Conservation (phyloP, 2,329 filamentous ascomycete species). For the Fusarium zealandicum region DNA sequence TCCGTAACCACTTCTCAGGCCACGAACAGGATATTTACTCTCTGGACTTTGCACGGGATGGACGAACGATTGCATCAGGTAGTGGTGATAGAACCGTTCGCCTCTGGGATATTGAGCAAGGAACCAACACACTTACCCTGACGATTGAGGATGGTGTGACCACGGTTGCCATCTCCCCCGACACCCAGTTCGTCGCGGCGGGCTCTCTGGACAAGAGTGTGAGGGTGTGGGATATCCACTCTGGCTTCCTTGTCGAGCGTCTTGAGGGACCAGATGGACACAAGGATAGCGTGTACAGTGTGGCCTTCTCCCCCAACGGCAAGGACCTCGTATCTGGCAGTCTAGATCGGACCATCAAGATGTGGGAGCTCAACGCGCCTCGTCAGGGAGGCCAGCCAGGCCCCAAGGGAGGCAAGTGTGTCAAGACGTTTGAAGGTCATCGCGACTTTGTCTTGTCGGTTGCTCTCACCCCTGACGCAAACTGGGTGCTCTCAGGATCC, state of each 20-base stretch:
- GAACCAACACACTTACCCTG: slow-evolving; percentile 81
- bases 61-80: slow-evolving; percentile 92
- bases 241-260: slow-evolving; percentile 85
- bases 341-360: slow-evolving; percentile 98
- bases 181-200: slow-evolving; percentile 91
- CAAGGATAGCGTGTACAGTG: slow-evolving; percentile 95
- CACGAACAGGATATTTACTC: slow-evolving; percentile 99
- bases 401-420: slow-evolving; percentile 87
- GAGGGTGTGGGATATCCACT: slow-evolving; percentile 91
- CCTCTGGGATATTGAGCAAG: slow-evolving; percentile 92
- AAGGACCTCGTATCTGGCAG: slow-evolving; percentile 93
- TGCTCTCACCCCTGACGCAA: slow-evolving; percentile 89
- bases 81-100: slow-evolving; percentile 94
- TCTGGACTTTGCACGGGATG: slow-evolving; percentile 91
- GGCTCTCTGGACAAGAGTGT: slow-evolving; percentile 98
- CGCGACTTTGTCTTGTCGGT: slow-evolving; percentile 97
- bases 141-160: slow-evolving; percentile 97
- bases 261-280: slow-evolving; percentile 93
- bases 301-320: slow-evolving; percentile 93
- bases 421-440: slow-evolving; percentile 97
- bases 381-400: slow-evolving; percentile 71
- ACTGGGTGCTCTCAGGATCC: slow-evolving; percentile 96
- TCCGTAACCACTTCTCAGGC: slow-evolving; percentile 92
- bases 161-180: slow-evolving; percentile 95
- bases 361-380: slow-evolving; percentile 90